Evolutionary conservation across 2,329 filamentous ascomycete species (phyloP).

Genomic region (Magnaporthiopsis incrustans): DNA sequence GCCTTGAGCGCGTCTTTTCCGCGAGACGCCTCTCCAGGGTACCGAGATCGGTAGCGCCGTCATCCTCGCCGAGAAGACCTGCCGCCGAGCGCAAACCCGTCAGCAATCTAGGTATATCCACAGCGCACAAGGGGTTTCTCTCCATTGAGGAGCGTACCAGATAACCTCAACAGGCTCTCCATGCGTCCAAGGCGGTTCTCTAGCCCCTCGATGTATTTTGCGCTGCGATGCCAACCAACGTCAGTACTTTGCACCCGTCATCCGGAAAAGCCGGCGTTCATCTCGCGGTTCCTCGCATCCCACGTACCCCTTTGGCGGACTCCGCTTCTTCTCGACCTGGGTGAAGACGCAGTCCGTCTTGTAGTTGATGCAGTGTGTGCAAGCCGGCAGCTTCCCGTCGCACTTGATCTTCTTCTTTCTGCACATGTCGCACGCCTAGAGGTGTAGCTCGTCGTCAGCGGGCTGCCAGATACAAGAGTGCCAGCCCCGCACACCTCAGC

Average conservation of each 20-base stretch:
- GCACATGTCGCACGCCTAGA: conserved; percentile 88
- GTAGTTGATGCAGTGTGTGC: conserved; percentile 94
- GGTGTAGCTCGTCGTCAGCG: conserved; percentile 12
- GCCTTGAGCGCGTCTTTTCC: conserved; percentile 46
- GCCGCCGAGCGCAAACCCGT: not conserved
- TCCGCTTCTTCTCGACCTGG: conserved; percentile 97
- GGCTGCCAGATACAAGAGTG: not conserved
- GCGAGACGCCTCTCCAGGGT: conserved; percentile 72
- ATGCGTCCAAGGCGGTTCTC: conserved; percentile 93
- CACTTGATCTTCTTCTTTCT: conserved; percentile 97
- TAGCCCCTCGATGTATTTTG: conserved; percentile 95
- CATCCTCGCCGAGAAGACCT: conserved; percentile 77
- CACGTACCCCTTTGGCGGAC: conserved; percentile 85
- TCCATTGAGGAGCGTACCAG: conserved; percentile 40
- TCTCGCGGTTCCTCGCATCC: not conserved
- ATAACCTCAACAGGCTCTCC: conserved; percentile 83
- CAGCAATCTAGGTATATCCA: conserved; percentile 1
- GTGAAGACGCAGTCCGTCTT: conserved; percentile 98
- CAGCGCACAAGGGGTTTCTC: not conserved
- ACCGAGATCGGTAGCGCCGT: conserved; percentile 79
- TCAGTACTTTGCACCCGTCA: conserved; percentile 2
- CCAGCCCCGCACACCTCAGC: not conserved
- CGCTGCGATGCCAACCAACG: conserved; percentile 39
- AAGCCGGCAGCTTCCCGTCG: conserved; percentile 90
- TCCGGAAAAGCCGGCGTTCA: conserved; percentile 2